Percentiles rank a stretch among this genome's conserved stretches.
phyloP scores from a whole-genome alignment of 2,329 filamentous ascomycete genomes.

The Sporothrix protearum region DNA sequence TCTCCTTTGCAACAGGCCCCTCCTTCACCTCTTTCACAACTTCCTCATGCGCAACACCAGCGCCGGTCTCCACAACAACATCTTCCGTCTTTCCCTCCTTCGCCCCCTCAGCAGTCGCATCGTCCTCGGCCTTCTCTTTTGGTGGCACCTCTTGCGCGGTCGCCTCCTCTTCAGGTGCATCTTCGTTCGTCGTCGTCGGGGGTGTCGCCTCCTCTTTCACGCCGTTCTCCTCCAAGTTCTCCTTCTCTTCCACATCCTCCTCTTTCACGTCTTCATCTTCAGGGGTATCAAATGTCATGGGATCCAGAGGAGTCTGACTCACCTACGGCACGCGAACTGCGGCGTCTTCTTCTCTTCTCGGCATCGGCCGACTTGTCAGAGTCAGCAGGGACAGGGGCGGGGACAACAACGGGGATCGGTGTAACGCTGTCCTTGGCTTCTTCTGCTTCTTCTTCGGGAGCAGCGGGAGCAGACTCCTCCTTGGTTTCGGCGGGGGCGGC shows the following conservation, averaged over 20 bases:
- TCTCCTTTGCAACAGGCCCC: background rate
- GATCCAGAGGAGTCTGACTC: constrained; percentile 11
- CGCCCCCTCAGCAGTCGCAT: background rate
- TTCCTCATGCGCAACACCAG: background rate
- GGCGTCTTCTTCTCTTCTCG: constrained; percentile 15
- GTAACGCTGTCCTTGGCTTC: constrained; percentile 3
- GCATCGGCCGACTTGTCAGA: background rate
- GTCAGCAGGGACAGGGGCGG: background rate
- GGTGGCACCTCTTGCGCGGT: background rate
- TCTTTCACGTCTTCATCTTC: background rate
- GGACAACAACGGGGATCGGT: constrained; percentile 11
- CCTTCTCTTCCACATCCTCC: background rate
- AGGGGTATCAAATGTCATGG: constrained; percentile 11
- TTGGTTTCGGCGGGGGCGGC: background rate
- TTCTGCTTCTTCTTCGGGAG: background rate
- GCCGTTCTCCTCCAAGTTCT: background rate
- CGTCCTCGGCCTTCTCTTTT: constrained; percentile 2
- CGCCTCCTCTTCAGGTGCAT: background rate
- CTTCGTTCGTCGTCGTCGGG: background rate
- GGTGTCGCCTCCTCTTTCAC: constrained; percentile 3
- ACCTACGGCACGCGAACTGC: constrained; percentile 10
- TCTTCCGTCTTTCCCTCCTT: background rate
- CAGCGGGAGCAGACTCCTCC: background rate
- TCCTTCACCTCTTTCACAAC: background rate
- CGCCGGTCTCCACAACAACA: background rate